These are phyloP conservation scores for Pestalotiopsis sp. DNA, from an alignment of 2,329 filamentous ascomycete genomes.

Conservation along the genomic window DNA sequence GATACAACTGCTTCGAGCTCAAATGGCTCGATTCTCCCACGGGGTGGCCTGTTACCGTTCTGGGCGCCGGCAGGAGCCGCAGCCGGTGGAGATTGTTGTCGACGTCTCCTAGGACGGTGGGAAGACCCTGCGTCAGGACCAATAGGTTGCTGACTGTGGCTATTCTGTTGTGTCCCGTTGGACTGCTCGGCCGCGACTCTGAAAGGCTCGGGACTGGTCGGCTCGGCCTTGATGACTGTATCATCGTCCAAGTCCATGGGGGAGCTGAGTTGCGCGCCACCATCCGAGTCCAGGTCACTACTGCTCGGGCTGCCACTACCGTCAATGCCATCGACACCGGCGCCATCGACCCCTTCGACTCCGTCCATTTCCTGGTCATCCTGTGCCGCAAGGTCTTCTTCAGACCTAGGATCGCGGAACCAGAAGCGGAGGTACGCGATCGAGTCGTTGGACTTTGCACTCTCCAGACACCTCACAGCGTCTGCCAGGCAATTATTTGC, in stretches of 20 bases:
- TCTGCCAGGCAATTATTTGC: slow-evolving; percentile 76
- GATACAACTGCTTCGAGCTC: slow-evolving; percentile 91
- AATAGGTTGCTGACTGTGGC: neutral
- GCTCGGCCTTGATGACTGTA: slow-evolving; percentile 37
- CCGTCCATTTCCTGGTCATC: slow-evolving; percentile 48
- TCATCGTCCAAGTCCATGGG: slow-evolving; percentile 47
- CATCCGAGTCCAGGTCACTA: slow-evolving; percentile 43
- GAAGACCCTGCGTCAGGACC: neutral
- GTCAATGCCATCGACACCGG: slow-evolving; percentile 43
- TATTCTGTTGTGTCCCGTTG: neutral
- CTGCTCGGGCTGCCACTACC: slow-evolving; percentile 24
- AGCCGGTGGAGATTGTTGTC: slow-evolving; percentile 7
- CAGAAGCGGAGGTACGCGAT: slow-evolving; percentile 88
- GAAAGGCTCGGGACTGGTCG: slow-evolving; percentile 32
- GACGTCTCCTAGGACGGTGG: neutral
- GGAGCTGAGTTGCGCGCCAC: slow-evolving; percentile 47
- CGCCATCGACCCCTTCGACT: slow-evolving; percentile 20
- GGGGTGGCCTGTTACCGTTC: slow-evolving; percentile 22
- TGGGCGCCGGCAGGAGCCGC: slow-evolving; percentile 3
- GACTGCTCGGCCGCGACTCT: slow-evolving; percentile 28
- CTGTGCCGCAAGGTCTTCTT: slow-evolving; percentile 50
- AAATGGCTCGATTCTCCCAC: slow-evolving; percentile 47
- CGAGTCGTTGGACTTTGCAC: slow-evolving; percentile 87
- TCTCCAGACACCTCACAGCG: slow-evolving; percentile 78
- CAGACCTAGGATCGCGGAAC: slow-evolving; percentile 73